Conservation (phyloP, 495 filamentous ascomycete species). For the Chaetomium tenue region DNA sequence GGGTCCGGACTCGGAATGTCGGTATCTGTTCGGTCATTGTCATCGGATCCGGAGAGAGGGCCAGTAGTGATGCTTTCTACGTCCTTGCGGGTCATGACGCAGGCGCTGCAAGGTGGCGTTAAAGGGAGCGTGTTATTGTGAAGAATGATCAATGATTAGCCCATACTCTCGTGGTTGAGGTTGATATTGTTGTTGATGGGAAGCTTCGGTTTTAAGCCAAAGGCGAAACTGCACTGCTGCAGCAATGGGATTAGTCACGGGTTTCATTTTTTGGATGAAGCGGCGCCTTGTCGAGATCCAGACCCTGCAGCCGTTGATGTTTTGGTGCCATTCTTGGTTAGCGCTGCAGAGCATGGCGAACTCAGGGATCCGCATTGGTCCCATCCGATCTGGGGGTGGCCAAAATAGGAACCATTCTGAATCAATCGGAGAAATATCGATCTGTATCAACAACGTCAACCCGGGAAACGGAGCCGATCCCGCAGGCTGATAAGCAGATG, state of each 20-base stretch:
- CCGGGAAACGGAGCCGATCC: too few species aligned
- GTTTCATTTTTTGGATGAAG: slow-evolving; percentile 2
- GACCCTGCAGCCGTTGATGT: slow-evolving; percentile 7
- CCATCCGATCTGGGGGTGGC: background rate
- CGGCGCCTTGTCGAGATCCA: background rate
- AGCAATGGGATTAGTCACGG: slow-evolving; percentile 10
- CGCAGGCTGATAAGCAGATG: too few species aligned
- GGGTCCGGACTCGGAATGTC: background rate
- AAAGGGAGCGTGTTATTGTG: background rate
- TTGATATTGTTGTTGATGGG: background rate
- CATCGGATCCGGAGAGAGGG: background rate
- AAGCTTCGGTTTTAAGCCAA: background rate
- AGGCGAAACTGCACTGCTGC: background rate
- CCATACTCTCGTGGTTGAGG: background rate
- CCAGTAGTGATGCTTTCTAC: background rate
- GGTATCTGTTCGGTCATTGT: background rate
- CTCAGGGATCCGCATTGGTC: background rate
- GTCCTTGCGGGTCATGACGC: background rate
- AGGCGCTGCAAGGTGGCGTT: background rate
- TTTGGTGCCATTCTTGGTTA: slow-evolving; percentile 20
- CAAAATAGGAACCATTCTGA: background rate
- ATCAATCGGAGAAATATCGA: background rate
- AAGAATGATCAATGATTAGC: background rate
- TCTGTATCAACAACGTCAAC: too few species aligned
- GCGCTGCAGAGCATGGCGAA: background rate